These are phyloP conservation scores for Aspergillus sergii DNA, from an alignment of 2,329 filamentous ascomycete genomes.

Conservation along the genomic window DNA sequence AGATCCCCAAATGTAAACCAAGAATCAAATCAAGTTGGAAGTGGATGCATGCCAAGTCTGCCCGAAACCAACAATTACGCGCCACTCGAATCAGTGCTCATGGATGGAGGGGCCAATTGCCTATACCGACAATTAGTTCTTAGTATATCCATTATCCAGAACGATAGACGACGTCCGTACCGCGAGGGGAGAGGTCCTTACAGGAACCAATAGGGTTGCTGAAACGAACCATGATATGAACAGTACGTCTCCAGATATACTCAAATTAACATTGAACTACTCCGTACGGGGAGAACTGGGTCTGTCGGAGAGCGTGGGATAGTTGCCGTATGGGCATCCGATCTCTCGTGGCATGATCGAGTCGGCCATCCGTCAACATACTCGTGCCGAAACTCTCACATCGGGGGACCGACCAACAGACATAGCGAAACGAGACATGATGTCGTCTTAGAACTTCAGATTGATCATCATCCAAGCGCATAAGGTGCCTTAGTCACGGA, in stretches of 20 bases:
- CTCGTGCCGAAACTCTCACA: slow-evolving; percentile 16
- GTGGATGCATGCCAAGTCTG: background rate
- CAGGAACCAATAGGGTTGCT: background rate
- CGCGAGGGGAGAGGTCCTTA: background rate
- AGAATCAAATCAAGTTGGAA: slow-evolving; percentile 3
- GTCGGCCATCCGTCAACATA: slow-evolving; percentile 16
- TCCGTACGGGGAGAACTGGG: background rate
- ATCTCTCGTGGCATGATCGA: slow-evolving; percentile 17
- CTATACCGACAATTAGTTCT: background rate
- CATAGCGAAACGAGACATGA: slow-evolving; percentile 1
- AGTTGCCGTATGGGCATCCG: slow-evolving; percentile 7
- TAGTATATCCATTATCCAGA: no score
- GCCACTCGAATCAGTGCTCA: background rate
- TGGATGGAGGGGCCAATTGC: background rate
- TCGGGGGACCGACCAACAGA: slow-evolving; percentile 13
- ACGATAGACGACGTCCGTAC: background rate
- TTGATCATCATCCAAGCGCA: slow-evolving; percentile 7
- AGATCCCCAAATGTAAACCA: slow-evolving; percentile 3
- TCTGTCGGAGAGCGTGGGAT: background rate
- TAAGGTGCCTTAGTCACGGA: slow-evolving; percentile 7
- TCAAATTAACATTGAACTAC: background rate
- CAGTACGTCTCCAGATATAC: background rate
- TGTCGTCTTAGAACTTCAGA: slow-evolving; percentile 4
- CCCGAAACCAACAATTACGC: slow-evolving; percentile 1
- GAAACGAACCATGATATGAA: background rate